phyloP scores from a whole-genome alignment of 2,329 filamentous ascomycete genomes.

The Parascedosporium putredinis region DNA sequence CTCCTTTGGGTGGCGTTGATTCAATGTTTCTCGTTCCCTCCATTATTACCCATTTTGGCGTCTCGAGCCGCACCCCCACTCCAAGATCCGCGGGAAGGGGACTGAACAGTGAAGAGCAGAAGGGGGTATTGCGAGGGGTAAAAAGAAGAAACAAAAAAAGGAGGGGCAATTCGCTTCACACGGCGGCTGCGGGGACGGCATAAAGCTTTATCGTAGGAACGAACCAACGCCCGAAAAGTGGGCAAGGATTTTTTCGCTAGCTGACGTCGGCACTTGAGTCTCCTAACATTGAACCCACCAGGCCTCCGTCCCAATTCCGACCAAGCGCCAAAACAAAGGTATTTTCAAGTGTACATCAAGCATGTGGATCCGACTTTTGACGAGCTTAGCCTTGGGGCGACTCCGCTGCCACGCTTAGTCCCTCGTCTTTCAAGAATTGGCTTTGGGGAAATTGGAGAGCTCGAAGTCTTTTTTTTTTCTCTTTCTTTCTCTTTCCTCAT shows the following conservation, averaged over 20 bases:
- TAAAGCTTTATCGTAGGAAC: neutral
- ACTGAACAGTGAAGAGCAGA: neutral
- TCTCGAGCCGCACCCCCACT: no score
- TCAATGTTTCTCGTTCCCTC: no score
- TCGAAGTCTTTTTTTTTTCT: neutral
- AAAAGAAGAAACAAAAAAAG: neutral
- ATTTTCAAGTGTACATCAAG: no score
- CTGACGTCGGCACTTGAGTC: neutral
- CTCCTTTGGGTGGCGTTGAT: no score
- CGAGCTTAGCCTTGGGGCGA: neutral
- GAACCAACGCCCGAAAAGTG: neutral
- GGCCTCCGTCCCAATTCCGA: no score
- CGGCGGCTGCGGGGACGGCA: conserved; percentile 1
- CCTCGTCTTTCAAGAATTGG: neutral
- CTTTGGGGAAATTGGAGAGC: neutral
- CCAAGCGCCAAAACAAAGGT: no score
- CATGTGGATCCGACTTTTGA: neutral
- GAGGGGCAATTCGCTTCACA: neutral
- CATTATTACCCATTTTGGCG: no score
- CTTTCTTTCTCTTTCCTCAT: neutral
- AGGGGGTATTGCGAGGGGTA: neutral
- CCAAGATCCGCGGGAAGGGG: no score
- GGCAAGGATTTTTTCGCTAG: neutral
- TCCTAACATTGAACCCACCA: no score
- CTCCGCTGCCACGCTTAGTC: neutral